Base-by-base conservation (phyloP, 1,284 basidiomycete species). In the Prillingera fragicola region DNA sequence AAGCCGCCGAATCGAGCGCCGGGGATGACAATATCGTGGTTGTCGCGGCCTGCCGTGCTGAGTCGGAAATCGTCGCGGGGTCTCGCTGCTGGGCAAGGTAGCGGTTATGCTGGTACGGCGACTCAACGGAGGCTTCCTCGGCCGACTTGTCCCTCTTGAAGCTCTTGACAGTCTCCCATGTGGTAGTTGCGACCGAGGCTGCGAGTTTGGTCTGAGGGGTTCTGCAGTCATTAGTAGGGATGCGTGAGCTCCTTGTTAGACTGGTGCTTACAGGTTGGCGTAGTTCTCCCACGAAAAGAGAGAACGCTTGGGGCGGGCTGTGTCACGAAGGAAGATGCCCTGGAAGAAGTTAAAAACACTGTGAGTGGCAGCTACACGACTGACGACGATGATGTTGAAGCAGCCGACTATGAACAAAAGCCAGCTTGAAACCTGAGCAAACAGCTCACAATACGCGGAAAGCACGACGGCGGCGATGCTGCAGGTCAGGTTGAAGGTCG, bases 371-470 rank as follows among this genome's bases (percentile, higher is more conserved):
- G 25, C 24, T 14, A 19, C 4, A 22, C n/a, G 15, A 59, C 69
- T 56, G 32, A 73, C 87, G 36, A 83, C 75, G 48, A 89, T 67
- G 51, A 87, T 81, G 75, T 94, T 90, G 58, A 86, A 63, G 63
- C 85, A 85, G 2, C 86, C 87, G 41, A 91, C 64, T 36, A 87
- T 75, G 72, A 92, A 91, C 55, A 92, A 76, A 69, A 91, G 78
- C 78, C 89, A 87, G 14, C 82, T 83, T 2, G 85, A 77, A 45
- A 89, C 85, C 56, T 89, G 81, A 1, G 86, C 78, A 68, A 91
- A 88, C 50, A 78, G 77, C 53, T 81, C 77, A 44, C 85, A 82
- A 59, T 81, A 82, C 67, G 88, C 86, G 1, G 85, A 86, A 50
- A 91, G 81, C 36, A 89, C 80, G 38, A 82, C 80, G 1, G 84